Evolutionary conservation across 495 filamentous ascomycete species (phyloP).

Genomic region (Hyaloscypha finlandica): DNA sequence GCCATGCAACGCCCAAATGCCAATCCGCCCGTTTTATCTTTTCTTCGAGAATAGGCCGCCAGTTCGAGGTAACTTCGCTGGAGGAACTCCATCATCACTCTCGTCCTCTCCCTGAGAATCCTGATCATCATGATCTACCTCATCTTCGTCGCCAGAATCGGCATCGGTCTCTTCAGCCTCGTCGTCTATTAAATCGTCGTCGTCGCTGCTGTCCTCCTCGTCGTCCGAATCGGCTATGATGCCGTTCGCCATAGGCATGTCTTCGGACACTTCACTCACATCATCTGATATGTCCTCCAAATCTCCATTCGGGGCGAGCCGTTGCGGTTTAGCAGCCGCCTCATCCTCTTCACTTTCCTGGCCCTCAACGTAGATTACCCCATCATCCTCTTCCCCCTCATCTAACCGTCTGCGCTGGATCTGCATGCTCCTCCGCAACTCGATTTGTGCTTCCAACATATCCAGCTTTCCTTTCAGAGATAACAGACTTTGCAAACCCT

Average conservation of each 20-base stretch:
- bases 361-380: conserved; percentile 86
- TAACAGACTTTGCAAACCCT: conserved; percentile 77
- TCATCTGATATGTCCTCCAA: conserved; percentile 31
- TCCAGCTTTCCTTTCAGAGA: conserved; percentile 52
- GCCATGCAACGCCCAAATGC: conserved; percentile 31
- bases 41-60: conserved; percentile 33
- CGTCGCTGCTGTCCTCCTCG: conserved; percentile 39
- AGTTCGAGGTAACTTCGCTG: conserved; percentile 38
- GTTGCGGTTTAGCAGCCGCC: conserved; percentile 42
- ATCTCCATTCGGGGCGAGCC: conserved; percentile 35
- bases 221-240: conserved; percentile 45
- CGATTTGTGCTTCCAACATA: conserved; percentile 68
- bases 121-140: conserved; percentile 44
- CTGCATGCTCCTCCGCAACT: conserved; percentile 68
- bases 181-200: conserved; percentile 36
- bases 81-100: conserved; percentile 41
- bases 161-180: conserved; percentile 42
- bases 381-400: conserved; percentile 69
- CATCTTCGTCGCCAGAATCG: conserved; percentile 46
- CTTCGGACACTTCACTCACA: conserved; percentile 36
- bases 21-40: conserved; percentile 19
- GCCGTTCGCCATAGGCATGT: conserved; percentile 38
- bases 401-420: conserved; percentile 39
- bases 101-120: conserved; percentile 46
- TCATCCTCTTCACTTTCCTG: conserved; percentile 53